A percentile compares a stretch with the other conserved stretches of the same genome.
These are phyloP conservation scores for Candida arabinofermentans DNA, from an alignment of 805 yeast genomes.

Conservation along the genomic window DNA sequence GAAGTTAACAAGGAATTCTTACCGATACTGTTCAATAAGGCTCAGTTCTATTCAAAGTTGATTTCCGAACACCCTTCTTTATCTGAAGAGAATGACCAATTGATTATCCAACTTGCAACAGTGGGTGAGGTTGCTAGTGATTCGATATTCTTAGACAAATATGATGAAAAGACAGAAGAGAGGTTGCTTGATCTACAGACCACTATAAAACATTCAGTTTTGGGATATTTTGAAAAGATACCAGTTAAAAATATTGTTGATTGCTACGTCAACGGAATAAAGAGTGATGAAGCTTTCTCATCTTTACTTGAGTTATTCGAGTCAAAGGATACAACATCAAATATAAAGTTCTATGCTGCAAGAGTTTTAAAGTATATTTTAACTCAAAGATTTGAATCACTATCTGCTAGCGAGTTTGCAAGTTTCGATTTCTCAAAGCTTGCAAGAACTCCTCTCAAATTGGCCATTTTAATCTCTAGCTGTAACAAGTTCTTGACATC, in stretches of 20 bases:
- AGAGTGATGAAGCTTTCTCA: neutral
- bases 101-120: constrained; percentile 25
- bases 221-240: neutral
- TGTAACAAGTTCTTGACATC: constrained; percentile 34
- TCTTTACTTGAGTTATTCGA: constrained; percentile 1
- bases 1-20: constrained; percentile 1
- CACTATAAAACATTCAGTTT: neutral
- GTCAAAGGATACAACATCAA: neutral
- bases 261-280: neutral
- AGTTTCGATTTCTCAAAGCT: constrained; percentile 30
- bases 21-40: constrained; percentile 2
- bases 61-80: constrained; percentile 1
- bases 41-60: constrained; percentile 3
- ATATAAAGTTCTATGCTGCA: constrained; percentile 29
- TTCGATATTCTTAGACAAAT: constrained; percentile 28
- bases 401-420: constrained; percentile 15
- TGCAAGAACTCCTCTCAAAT: constrained; percentile 31
- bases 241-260: neutral
- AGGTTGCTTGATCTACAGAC: constrained; percentile 9
- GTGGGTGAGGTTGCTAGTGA: constrained; percentile 37
- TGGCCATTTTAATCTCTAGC: constrained; percentile 33
- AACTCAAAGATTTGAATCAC: constrained; percentile 26
- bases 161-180: constrained; percentile 6
- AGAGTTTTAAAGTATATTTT: constrained; percentile 33
- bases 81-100: neutral